Evolutionary conservation across 805 yeast genomes (phyloP).

Genomic region (Cyberlindnera euphorbiae): DNA sequence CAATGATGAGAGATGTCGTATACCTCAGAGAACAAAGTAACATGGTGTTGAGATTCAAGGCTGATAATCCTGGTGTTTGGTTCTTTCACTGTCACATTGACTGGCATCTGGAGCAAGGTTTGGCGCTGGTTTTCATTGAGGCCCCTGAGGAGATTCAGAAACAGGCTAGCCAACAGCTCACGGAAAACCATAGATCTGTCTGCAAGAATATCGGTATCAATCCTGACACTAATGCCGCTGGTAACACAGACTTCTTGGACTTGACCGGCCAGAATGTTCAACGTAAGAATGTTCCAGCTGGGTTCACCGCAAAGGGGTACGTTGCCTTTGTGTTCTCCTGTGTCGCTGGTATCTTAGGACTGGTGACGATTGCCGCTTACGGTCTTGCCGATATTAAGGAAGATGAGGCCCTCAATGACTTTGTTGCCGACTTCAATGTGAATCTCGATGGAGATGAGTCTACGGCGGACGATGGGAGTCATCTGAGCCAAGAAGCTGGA

Average conservation of each 20-base stretch:
- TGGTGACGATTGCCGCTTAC: constrained; percentile 69
- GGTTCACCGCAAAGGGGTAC: constrained; percentile 93
- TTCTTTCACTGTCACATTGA: constrained; percentile 89
- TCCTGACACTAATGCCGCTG: constrained; percentile 85
- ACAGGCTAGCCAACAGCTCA: constrained; percentile 47
- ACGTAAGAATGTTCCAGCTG: constrained; percentile 61
- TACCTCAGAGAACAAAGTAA: constrained; percentile 64
- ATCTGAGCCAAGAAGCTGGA: constrained; percentile 3
- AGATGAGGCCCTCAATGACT: constrained; percentile 36
- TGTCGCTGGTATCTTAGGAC: constrained; percentile 80
- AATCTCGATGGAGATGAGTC: constrained; percentile 11
- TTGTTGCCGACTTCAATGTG: constrained; percentile 25
- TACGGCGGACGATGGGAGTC: constrained; percentile 4
- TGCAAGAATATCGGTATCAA: constrained; percentile 57
- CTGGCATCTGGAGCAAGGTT: constrained; percentile 81
- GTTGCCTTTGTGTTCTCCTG: constrained; percentile 91
- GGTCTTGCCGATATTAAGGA: constrained; percentile 80
- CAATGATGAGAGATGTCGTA: constrained; percentile 67
- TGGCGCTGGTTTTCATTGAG: constrained; percentile 67
- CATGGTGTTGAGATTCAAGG: constrained; percentile 64
- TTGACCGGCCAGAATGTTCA: constrained; percentile 75
- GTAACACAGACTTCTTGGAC: constrained; percentile 61
- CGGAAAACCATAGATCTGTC: constrained; percentile 53
- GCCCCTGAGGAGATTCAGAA: constrained; percentile 59
- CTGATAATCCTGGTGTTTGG: constrained; percentile 93